Percentiles rank a stretch among this genome's conserved stretches.
These are phyloP conservation scores for Fusarium caatingaense DNA, from an alignment of 2,329 filamentous ascomycete genomes.

Conservation along the genomic window DNA sequence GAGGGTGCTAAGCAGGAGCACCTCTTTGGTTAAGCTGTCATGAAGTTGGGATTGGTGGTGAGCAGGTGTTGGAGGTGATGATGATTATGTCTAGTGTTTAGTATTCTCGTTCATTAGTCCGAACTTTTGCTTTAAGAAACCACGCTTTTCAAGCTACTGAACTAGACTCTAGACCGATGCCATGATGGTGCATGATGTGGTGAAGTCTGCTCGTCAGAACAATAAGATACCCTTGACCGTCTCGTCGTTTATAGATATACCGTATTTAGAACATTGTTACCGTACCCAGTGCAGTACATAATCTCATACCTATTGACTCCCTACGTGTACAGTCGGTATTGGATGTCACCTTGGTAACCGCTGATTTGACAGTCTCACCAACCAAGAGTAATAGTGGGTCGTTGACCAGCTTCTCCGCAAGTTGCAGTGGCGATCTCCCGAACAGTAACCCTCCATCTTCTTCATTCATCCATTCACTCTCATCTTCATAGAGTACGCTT, in stretches of 20 bases:
- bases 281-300: not conserved
- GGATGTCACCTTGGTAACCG: slow-evolving; percentile 16
- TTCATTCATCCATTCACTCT: not conserved
- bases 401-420: slow-evolving; percentile 35
- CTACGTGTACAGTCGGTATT: slow-evolving; percentile 20
- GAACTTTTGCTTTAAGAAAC: not conserved
- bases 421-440: slow-evolving; percentile 28
- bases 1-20: slow-evolving; percentile 62
- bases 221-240: not conserved
- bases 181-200: not conserved
- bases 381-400: slow-evolving; percentile 39
- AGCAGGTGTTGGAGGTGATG: not conserved
- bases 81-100: not conserved
- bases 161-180: not conserved
- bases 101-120: not conserved
- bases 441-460: slow-evolving; percentile 9
- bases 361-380: slow-evolving; percentile 39
- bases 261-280: not conserved
- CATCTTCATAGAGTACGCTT: not conserved
- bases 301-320: not conserved
- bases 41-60: not conserved
- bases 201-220: not conserved
- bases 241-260: not conserved
- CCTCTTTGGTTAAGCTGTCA: slow-evolving; percentile 37
- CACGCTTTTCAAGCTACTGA: not conserved